Evolutionary conservation across 441 rosid species (phyloP), one percentile per base, ranked within the genome.

Genomic region (Arabidopsis hybrid): DNA sequence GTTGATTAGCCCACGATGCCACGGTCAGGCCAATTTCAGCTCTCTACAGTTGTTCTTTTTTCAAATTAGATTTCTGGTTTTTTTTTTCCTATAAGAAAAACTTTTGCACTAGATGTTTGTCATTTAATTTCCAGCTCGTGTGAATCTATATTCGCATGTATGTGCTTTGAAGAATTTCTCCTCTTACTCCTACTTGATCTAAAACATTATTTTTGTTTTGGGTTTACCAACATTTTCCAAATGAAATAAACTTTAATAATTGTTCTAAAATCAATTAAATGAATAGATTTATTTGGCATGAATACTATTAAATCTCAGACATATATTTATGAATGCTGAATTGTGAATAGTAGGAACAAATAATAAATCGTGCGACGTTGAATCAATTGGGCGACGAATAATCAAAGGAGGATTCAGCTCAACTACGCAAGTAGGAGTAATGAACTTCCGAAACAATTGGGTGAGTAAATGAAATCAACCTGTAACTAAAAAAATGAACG

Each of bases 1-100:
- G 67, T 76, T 70, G 61, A 70, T 46, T 56, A 13, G 8, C 63
- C 69, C 59, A 35, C 50, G 9, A 63, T 64, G 55, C 64, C 36
- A 70, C 32, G 13, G 31, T 63, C 70, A 16, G 21, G 42, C 65
- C 65, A 55, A 35, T 53, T 61, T 40, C 56, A 74, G 73, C 56
- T 51, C 56, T 51, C 47, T 59, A 16, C n/a, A 63, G 40, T 31
- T 8, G 29, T 35, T 21, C 26, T 65, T 11, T 4, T 14, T 17
- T 6, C 2, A 56, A 12, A 7, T 69, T 18, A 17, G 4, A 18
- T 46, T 58, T 58, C 43, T 5, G 26, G 12, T 0, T 42, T 52
- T 13, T 6, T 65, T 11, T 0, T 45, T 1, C 26, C 18, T 3
- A 14, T 45, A 5, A 36, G 43, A 11, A 49, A 4, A 60, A 47